Conservation (phyloP, 2,329 filamentous ascomycete species). For the Magnaporthiopsis incrustans region DNA sequence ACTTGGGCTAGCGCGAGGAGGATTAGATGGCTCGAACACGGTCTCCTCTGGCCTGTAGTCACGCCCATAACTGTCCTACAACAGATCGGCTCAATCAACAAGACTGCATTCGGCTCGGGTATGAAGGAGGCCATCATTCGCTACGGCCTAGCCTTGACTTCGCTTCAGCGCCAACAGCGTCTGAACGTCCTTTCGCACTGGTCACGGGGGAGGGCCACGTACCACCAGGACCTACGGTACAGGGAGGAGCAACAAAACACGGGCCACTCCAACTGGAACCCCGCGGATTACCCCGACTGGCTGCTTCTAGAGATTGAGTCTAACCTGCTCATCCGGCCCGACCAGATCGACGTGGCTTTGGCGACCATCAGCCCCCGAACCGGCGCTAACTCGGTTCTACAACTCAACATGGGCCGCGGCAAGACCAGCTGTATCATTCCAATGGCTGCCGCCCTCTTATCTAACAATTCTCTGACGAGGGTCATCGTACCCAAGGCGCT, state of each 20-base stretch:
- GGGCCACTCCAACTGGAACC: slow-evolving; percentile 51
- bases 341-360: slow-evolving; percentile 54
- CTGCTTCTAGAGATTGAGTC: slow-evolving; percentile 59
- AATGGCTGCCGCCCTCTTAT: slow-evolving; percentile 38
- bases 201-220: slow-evolving; percentile 15
- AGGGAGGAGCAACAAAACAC: slow-evolving; percentile 35
- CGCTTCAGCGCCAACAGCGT: slow-evolving; percentile 35
- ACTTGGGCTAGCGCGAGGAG: neutral
- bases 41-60: slow-evolving; percentile 36
- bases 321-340: slow-evolving; percentile 51
- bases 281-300: slow-evolving; percentile 50
- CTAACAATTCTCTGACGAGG: slow-evolving; percentile 39
- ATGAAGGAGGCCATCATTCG: slow-evolving; percentile 32
- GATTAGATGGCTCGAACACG: slow-evolving; percentile 30
- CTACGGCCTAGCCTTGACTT: slow-evolving; percentile 35
- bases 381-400: slow-evolving; percentile 48
- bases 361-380: slow-evolving; percentile 50
- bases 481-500: slow-evolving; percentile 49
- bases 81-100: slow-evolving; percentile 31
- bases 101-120: slow-evolving; percentile 20
- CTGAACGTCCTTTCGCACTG: slow-evolving; percentile 19
- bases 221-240: slow-evolving; percentile 20
- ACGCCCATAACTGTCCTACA: slow-evolving; percentile 36
- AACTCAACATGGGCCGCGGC: slow-evolving; percentile 61
- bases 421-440: slow-evolving; percentile 52